Percentiles rank a stretch among this genome's conserved stretches.
These are phyloP conservation scores for Blastobotrys aristatus DNA, from an alignment of 1,139 yeast genomes.

Conservation along the genomic window DNA sequence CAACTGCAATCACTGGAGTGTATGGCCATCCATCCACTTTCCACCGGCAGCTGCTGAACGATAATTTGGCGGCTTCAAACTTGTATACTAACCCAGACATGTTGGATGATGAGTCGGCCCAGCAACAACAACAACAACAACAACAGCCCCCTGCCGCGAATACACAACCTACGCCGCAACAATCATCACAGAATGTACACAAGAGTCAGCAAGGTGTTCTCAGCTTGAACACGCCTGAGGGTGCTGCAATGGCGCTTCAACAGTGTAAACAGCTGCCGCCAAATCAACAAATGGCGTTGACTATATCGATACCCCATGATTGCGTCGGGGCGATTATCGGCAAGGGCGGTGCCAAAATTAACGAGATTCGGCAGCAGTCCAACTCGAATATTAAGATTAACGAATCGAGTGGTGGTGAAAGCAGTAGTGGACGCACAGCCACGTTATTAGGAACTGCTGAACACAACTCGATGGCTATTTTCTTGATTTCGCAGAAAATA, in stretches of 20 bases:
- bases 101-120: not conserved
- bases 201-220: constrained; percentile 1
- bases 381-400: constrained; percentile 55
- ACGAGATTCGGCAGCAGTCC: constrained; percentile 68
- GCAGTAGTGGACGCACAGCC: constrained; percentile 51
- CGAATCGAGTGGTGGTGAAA: constrained; percentile 17
- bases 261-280: constrained; percentile 25
- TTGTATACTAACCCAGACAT: constrained; percentile 20
- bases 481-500: constrained; percentile 25
- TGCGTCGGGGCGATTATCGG: constrained; percentile 84
- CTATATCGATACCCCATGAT: constrained; percentile 62
- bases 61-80: constrained; percentile 20
- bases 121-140: not conserved
- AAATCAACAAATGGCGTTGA: constrained; percentile 27
- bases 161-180: too few species aligned
- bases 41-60: constrained; percentile 24
- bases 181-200: too few species aligned
- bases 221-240: constrained; percentile 15
- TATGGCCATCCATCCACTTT: constrained; percentile 30
- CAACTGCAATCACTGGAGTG: constrained; percentile 24
- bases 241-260: constrained; percentile 22
- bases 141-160: not conserved
- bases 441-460: constrained; percentile 65
- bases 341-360: constrained; percentile 71
- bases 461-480: constrained; percentile 42